These are phyloP conservation scores for Oehlia diaphana DNA, from an alignment of 192 early-diverging fungal genomes.

Conservation along the genomic window DNA sequence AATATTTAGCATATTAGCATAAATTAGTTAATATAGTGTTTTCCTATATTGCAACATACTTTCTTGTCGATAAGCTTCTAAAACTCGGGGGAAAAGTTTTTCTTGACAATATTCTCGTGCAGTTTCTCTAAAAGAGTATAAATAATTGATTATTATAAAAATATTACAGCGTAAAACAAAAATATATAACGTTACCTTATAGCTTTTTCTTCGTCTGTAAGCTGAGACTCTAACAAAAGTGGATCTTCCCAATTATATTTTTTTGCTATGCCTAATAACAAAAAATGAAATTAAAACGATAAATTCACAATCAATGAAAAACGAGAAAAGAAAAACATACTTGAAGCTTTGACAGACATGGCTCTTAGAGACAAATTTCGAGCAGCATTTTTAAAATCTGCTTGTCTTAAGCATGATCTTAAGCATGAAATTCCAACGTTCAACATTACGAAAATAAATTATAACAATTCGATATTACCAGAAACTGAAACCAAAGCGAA, in stretches of 20 bases:
- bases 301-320: background rate
- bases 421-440: background rate
- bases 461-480: too few species aligned
- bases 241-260: slow-evolving; percentile 84
- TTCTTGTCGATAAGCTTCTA: slow-evolving; percentile 84
- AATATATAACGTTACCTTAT: slow-evolving; percentile 41
- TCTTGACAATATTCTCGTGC: slow-evolving; percentile 87
- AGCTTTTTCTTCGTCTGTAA: slow-evolving; percentile 90
- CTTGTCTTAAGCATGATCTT: background rate
- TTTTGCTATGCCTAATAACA: slow-evolving; percentile 33
- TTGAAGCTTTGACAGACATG: background rate
- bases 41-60: slow-evolving; percentile 45
- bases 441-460: background rate
- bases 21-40: background rate
- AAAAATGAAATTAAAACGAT: background rate
- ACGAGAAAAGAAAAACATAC: background rate
- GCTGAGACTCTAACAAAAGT: slow-evolving; percentile 75
- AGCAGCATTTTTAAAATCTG: background rate
- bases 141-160: background rate
- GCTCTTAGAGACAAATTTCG: background rate
- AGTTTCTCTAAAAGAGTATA: slow-evolving; percentile 64
- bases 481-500: too few species aligned
- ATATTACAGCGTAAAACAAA: background rate
- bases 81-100: slow-evolving; percentile 82
- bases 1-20: background rate